phyloP scores from a whole-genome alignment of 805 yeast genomes.

The Sporopachydermia lactativora region DNA sequence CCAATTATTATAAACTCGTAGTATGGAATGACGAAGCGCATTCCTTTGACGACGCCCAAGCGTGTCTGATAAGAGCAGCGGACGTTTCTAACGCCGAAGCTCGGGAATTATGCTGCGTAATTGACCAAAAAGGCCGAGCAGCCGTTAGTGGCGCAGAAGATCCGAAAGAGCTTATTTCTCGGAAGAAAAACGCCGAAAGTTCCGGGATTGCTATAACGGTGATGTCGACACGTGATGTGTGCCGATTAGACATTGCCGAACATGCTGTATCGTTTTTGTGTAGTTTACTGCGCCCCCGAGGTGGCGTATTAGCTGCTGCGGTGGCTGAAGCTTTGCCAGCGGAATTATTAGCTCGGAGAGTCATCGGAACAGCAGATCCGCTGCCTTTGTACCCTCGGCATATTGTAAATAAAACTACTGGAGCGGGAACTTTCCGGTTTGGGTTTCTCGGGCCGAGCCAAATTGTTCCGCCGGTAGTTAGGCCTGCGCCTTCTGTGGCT shows the following conservation, averaged over 20 bases:
- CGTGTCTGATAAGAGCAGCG: conserved; percentile 27
- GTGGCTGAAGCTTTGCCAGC: not conserved
- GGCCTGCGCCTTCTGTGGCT: not conserved
- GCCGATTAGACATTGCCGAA: not conserved
- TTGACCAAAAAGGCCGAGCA: conserved; percentile 38
- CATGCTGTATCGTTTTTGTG: not conserved
- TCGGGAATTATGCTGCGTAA: conserved; percentile 24
- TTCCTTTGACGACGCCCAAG: conserved; percentile 38
- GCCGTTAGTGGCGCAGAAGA: conserved; percentile 21
- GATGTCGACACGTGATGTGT: not conserved
- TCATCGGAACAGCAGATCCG: not conserved
- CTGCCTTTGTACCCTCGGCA: not conserved
- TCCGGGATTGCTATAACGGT: not conserved
- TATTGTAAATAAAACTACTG: not conserved
- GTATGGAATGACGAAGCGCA: conserved; percentile 78
- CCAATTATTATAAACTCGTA: conserved; percentile 30
- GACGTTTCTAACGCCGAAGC: conserved; percentile 19
- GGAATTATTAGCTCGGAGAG: not conserved
- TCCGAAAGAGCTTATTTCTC: not conserved
- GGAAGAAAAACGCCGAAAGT: not conserved
- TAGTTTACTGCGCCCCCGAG: not conserved
- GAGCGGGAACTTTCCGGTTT: not conserved
- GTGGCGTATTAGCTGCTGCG: not conserved
- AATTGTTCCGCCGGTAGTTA: not conserved
- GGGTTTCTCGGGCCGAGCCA: not conserved